A percentile compares a stretch with the other conserved stretches of the same genome.
These are phyloP conservation scores for Saccharomycopsis sp. DNA, from an alignment of 805 yeast species.

Conservation along the genomic window DNA sequence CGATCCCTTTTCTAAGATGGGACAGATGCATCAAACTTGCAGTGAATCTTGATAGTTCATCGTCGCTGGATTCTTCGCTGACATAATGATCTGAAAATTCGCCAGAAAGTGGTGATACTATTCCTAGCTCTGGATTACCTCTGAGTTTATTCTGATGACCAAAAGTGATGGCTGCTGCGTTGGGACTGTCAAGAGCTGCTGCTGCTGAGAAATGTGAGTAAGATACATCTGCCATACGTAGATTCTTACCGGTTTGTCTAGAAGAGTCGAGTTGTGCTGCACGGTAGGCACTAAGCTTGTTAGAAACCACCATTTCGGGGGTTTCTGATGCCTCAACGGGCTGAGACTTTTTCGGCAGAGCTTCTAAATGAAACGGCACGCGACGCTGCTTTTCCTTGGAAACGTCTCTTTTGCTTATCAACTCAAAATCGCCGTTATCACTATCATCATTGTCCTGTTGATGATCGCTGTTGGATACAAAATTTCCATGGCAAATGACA, in stretches of 20 bases:
- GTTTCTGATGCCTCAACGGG: not conserved
- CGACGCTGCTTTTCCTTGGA: too few species aligned
- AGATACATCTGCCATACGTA: not conserved
- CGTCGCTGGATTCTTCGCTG: not conserved
- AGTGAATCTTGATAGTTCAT: not conserved
- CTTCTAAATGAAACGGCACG: not conserved
- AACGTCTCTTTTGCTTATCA: too few species aligned
- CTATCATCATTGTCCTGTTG: not conserved
- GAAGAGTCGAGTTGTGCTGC: not conserved
- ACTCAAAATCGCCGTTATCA: not conserved
- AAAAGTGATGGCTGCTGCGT: not conserved
- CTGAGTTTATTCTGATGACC: not conserved
- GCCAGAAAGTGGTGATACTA: not conserved
- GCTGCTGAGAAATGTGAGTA: not conserved
- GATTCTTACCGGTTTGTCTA: not conserved
- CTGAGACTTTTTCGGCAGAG: not conserved
- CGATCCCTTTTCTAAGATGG: slow-evolving; percentile 13
- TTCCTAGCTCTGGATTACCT: not conserved
- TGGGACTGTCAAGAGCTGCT: not conserved
- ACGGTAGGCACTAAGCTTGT: not conserved
- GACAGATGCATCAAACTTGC: slow-evolving; percentile 5
- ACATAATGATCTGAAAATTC: not conserved
- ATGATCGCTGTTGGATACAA: not conserved
- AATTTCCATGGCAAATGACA: not conserved
- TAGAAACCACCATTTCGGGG: not conserved